Evolutionary conservation across 2,329 filamentous ascomycete genomes (phyloP).

Genomic region (Tympanopsis confertula): DNA sequence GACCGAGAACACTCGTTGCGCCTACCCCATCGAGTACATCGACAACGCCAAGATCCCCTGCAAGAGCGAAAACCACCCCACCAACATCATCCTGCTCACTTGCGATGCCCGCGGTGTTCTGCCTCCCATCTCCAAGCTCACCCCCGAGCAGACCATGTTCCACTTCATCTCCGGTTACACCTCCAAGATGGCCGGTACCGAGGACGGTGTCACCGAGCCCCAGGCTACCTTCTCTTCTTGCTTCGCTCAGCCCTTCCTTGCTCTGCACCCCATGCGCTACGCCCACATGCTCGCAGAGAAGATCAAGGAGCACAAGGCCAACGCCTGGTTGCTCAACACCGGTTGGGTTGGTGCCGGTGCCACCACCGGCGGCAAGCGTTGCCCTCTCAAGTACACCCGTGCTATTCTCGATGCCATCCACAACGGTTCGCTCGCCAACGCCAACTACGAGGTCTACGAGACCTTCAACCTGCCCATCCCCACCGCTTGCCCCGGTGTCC

Average conservation of each 20-base stretch:
- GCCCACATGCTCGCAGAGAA: slow-evolving; percentile 97
- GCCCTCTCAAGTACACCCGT: slow-evolving; percentile 96
- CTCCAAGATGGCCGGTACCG: slow-evolving; percentile 98
- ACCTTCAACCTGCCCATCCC: slow-evolving; percentile 97
- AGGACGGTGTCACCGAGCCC: slow-evolving; percentile 91
- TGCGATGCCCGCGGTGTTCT: slow-evolving; percentile 96
- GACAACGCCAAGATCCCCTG: slow-evolving; percentile 98
- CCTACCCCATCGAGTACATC: slow-evolving; percentile 99
- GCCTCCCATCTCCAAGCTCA: slow-evolving; percentile 93
- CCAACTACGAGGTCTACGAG: slow-evolving; percentile 87
- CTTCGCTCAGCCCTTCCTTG: slow-evolving; percentile 98
- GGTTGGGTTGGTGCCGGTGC: slow-evolving; percentile 91
- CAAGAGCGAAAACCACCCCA: slow-evolving; percentile 73
- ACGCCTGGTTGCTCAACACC: slow-evolving; percentile 97
- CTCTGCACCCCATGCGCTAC: slow-evolving; percentile 97
- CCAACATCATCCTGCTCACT: slow-evolving; percentile 95
- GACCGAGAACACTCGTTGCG: slow-evolving; percentile 96
- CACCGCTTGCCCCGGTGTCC: slow-evolving; percentile 79
- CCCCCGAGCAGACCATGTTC: slow-evolving; percentile 95
- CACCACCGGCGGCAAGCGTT: slow-evolving; percentile 86
- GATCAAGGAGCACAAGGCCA: slow-evolving; percentile 88
- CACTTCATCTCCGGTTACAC: slow-evolving; percentile 99
- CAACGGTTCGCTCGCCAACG: slow-evolving; percentile 85
- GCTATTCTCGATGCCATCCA: slow-evolving; percentile 98
- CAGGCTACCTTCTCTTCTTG: slow-evolving; percentile 98